Conservation (phyloP, 1,139 yeast species). For the Ogataea hybrid region DNA sequence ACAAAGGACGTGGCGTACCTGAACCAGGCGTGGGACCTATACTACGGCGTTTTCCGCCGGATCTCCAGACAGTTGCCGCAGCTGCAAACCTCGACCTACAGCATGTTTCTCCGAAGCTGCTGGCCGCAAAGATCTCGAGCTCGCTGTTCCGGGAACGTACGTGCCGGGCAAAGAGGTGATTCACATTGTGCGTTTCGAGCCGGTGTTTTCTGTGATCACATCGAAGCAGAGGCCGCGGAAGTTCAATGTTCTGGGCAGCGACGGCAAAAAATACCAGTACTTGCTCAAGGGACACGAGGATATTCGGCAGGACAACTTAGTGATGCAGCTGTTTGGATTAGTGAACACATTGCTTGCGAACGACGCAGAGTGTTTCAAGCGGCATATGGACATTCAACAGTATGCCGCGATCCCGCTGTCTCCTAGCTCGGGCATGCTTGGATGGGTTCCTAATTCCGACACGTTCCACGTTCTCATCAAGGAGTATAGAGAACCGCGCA, state of each 20-base stretch:
- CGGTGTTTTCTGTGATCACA: constrained; percentile 83
- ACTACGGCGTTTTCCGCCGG: constrained; percentile 88
- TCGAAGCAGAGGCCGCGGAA: constrained; percentile 96
- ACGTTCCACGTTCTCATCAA: constrained; percentile 92
- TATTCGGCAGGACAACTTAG: constrained; percentile 94
- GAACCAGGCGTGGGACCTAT: constrained; percentile 98
- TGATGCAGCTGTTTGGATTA: constrained; percentile 95
- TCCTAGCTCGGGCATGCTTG: constrained; percentile 93
- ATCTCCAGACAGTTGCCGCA: constrained; percentile 89
- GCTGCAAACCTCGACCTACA: constrained; percentile 80
- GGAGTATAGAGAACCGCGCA: constrained; percentile 89
- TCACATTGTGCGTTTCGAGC: constrained; percentile 72
- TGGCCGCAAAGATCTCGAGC: constrained; percentile 77
- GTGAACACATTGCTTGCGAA: constrained; percentile 86
- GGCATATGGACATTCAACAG: constrained; percentile 90
- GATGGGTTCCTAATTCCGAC: constrained; percentile 98
- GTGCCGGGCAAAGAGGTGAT: constrained; percentile 80
- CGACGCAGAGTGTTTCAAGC: constrained; percentile 93
- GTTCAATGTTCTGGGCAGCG: constrained; percentile 75
- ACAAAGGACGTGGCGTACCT: constrained; percentile 85
- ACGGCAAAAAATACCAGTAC: constrained; percentile 86
- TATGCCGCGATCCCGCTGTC: constrained; percentile 94
- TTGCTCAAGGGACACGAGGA: constrained; percentile 95
- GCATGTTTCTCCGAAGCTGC: constrained; percentile 87
- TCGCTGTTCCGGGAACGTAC: constrained; percentile 95